Base-by-base conservation (phyloP, 805 yeast genomes). In the Priceomyces medius region DNA sequence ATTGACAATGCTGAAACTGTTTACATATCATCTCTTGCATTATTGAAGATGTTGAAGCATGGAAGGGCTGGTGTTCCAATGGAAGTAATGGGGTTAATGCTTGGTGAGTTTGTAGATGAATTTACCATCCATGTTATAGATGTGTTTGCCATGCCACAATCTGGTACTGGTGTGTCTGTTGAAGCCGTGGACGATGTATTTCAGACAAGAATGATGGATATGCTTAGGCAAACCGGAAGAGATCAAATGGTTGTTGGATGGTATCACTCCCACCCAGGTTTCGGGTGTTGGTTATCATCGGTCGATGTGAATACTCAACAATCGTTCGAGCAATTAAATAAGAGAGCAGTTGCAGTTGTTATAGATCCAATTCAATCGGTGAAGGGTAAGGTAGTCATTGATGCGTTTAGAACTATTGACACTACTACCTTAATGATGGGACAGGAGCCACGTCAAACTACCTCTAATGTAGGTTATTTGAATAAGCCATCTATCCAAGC, bases 251-350 rank as follows among this genome's bases (percentile, higher is more conserved):
- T 93, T 40, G 99, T 93, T 37, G 99, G 99, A 24, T 93, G 99
- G 99, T 93, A 93, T 71, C 99, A 93, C 63, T 90, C 98, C 10
- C 99, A 93, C 68, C 99, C 99, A 3, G 99, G 99, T 13, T 93
- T 91, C 63, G 99, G 99, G n/a, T 93, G 99, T 73, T 93, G 99
- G 99, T 76, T 93, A 53, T 90, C 98, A 9, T 82, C 90, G 20
- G 98, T 93, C 20, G 99, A 93, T 77, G 95, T 93, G 46, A 88
- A 89, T 64, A 93, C 99, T 3, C 99, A 93, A 61, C 97, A 91
- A 63, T 88, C 97, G 26, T 93, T 93, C 59, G 99, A 93, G 63
- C 97, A 89, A 65, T 80, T 93, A 64, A 91, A 91, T 63, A 84
- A 83, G 49, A 77, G 99, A 53, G 96, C 99, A 0, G 99, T 93